These are phyloP conservation scores for Monilinia fructicola DNA, from an alignment of 2,329 filamentous ascomycete genomes.

Conservation along the genomic window DNA sequence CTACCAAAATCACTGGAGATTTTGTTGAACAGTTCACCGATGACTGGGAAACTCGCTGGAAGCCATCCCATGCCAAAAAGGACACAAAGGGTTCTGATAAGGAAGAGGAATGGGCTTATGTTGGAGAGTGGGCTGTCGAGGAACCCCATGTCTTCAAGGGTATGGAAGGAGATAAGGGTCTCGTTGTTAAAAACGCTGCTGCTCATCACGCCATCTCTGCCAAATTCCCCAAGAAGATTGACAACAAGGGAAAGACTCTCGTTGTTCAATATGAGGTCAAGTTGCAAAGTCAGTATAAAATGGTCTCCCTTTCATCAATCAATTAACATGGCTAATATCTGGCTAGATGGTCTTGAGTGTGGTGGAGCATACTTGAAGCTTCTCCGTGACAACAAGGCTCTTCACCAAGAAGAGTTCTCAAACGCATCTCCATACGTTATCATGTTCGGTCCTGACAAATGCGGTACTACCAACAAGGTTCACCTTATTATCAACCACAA, in stretches of 20 bases:
- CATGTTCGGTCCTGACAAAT: constrained; percentile 99
- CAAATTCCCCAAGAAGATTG: constrained; percentile 94
- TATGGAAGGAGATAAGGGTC: constrained; percentile 91
- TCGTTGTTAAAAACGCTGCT: constrained; percentile 96
- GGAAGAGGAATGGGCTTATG: constrained; percentile 92
- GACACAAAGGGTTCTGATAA: constrained; percentile 67
- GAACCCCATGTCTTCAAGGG: constrained; percentile 89
- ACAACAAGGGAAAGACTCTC: constrained; percentile 95
- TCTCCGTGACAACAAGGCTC: constrained; percentile 93
- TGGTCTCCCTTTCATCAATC: not conserved
- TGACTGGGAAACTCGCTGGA: constrained; percentile 92
- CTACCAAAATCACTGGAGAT: constrained; percentile 81
- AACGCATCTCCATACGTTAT: constrained; percentile 97
- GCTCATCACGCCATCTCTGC: constrained; percentile 99
- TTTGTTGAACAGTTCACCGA: constrained; percentile 99
- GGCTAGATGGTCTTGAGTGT: constrained; percentile 84
- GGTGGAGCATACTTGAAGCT: constrained; percentile 99
- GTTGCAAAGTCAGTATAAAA: constrained; percentile 76
- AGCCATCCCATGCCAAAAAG: constrained; percentile 96
- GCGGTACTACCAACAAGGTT: constrained; percentile 97
- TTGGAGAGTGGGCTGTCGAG: constrained; percentile 95
- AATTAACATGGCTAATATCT: constrained; percentile 39
- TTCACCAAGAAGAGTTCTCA: constrained; percentile 96
- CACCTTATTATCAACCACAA: constrained; percentile 99
- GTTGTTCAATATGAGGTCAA: constrained; percentile 99